Base-by-base conservation (phyloP, 2,329 filamentous ascomycete genomes). In the Lasiodiplodia sp. region DNA sequence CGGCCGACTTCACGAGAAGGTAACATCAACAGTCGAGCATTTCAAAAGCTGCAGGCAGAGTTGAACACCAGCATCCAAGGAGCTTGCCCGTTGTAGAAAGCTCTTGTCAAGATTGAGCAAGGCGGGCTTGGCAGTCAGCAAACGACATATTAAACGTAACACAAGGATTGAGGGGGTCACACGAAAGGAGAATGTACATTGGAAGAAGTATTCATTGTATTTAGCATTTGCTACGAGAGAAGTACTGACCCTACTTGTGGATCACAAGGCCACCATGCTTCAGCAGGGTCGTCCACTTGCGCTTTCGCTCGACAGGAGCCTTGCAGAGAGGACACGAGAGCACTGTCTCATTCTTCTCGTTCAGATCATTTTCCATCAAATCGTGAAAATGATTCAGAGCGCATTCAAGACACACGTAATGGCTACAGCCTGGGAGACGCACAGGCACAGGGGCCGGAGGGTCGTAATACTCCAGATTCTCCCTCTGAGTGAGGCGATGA, bases 341-440 rank as follows among this genome's bases (percentile, higher is more conserved):
- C 18, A 31, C 25, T 21, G 58, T 37, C 25, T 51, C 40, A 21
- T 37, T 28, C 11, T 31, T 63, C 44, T 63, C 58, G 4, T 63
- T 63, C 11, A 6, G 37, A 44, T 49, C 28, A 11, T 63, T 28
- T 4, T 63, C 58, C 58, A 63, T 25, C 25, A 51, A 47, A 12
- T 40, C 40, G 28, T 49, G 58, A 28, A 51, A 63, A 37, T 63
- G 40, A 25, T 63, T 44, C 44, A 63, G 11, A 4, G 58, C 58
- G 25, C 58, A 63, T 51, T 25, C 58, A 34, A 63, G 58, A 51
- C 38, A 40, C 7, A 63, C 4, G 44, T 47, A 21, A 51, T 63
- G 58, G 23, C 38, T 40, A 44, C 58, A 63, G 10, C 18, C n/a
- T 6, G 58, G 11, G 5, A 63, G 40, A 7, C 25, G 14, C 18